A percentile compares a stretch with the other conserved stretches of the same genome.
Evolutionary conservation across 2,329 filamentous ascomycete species (phyloP).

Genomic region (Sporothrix protearum): DNA sequence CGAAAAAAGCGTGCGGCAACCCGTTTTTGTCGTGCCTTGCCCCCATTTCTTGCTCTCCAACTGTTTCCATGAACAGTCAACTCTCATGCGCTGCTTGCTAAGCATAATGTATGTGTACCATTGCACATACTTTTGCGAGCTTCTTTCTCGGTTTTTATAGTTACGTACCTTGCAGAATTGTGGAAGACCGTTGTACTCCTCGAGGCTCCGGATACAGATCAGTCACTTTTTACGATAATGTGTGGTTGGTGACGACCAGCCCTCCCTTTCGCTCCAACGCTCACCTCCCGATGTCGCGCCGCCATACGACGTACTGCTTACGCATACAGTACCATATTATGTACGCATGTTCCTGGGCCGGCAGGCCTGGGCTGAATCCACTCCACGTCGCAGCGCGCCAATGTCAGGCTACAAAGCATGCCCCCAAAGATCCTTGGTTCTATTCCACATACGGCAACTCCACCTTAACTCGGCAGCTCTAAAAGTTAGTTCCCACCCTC

Average conservation of each 20-base stretch:
- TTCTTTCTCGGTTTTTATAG: background rate
- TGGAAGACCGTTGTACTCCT: background rate
- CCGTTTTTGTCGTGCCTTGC: background rate
- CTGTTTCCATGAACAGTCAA: background rate
- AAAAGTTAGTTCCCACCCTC: slow-evolving; percentile 15
- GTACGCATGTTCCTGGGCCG: background rate
- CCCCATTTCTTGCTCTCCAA: too few relatives aligned
- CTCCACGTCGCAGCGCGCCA: background rate
- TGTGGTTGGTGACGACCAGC: background rate
- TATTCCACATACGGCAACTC: slow-evolving; percentile 1
- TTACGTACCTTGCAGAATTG: background rate
- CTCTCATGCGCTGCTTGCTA: background rate
- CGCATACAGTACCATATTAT: too few relatives aligned
- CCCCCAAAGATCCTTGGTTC: background rate
- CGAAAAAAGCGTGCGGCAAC: background rate
- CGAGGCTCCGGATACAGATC: background rate
- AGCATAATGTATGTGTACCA: background rate
- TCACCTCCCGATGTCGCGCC: background rate
- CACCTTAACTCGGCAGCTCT: slow-evolving; percentile 13
- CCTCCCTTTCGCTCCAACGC: background rate
- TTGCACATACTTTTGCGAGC: background rate
- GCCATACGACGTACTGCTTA: background rate
- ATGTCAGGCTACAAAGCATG: background rate
- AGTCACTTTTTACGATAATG: background rate
- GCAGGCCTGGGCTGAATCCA: background rate